Conservation (phyloP, 2,329 filamentous ascomycete species). For the Arthrinium phaeospermum region DNA sequence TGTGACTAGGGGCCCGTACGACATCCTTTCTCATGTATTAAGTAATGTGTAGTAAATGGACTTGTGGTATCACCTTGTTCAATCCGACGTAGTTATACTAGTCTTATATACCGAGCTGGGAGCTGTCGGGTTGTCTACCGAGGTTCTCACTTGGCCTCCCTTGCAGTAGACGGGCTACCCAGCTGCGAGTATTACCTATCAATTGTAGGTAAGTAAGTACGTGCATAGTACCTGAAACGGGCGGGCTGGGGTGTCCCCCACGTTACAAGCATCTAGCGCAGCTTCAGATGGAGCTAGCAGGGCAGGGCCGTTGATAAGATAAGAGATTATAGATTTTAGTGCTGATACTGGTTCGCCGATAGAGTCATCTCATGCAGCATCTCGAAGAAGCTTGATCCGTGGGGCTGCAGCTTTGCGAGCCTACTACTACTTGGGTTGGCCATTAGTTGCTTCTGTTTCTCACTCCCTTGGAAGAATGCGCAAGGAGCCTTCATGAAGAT, state of each 20-base stretch:
- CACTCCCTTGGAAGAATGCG: neutral
- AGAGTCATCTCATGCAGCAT: slow-evolving; percentile 5
- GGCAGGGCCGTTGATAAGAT: neutral
- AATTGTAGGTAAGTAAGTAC: too few species aligned
- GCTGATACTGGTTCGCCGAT: neutral
- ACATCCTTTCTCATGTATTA: neutral
- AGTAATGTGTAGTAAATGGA: neutral
- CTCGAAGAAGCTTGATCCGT: neutral
- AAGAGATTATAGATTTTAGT: neutral
- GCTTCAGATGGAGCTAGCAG: neutral
- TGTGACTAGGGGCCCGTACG: neutral
- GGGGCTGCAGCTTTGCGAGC: neutral
- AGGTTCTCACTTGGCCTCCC: neutral
- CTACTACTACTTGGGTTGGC: neutral
- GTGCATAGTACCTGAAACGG: neutral
- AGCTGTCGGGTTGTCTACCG: neutral
- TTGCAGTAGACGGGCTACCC: neutral
- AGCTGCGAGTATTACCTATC: too few species aligned
- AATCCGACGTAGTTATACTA: neutral
- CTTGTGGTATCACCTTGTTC: neutral
- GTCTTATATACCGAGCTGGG: too few species aligned
- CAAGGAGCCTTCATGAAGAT: slow-evolving; percentile 18
- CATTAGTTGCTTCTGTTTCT: neutral
- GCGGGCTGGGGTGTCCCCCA: neutral
- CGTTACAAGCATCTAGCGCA: neutral